Evolutionary conservation across 495 filamentous ascomycete species (phyloP).

Genomic region (Annulohypoxylon bovei): DNA sequence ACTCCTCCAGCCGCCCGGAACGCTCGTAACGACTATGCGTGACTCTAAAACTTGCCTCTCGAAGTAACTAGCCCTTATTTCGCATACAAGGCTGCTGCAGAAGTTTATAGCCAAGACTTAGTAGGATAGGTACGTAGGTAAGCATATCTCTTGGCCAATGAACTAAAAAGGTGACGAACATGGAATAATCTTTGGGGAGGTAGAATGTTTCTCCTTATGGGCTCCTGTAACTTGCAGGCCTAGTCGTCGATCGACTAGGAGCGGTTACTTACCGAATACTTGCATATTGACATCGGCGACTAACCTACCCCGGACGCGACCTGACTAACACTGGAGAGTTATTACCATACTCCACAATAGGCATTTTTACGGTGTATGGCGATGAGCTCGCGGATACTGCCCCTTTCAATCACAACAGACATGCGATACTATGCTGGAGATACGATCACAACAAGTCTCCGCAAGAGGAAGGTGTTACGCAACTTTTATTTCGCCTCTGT

Average conservation of each 20-base stretch:
- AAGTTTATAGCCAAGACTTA: not conserved
- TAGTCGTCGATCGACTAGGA: not conserved
- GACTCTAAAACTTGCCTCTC: not conserved
- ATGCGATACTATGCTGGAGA: not conserved
- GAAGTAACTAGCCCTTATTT: not conserved
- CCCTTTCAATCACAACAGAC: not conserved
- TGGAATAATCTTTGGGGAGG: not conserved
- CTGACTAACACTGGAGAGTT: not conserved
- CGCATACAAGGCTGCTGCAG: not conserved
- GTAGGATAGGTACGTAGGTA: not conserved
- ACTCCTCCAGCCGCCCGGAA: not conserved
- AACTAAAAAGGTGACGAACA: not conserved
- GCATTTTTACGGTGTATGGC: not conserved
- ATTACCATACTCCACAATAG: not conserved
- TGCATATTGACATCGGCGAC: not conserved
- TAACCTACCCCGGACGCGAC: not conserved
- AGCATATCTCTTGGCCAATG: not conserved
- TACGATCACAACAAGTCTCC: not conserved
- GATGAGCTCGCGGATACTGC: not conserved
- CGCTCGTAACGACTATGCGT: not conserved
- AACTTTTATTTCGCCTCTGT: not conserved
- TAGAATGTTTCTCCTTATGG: not conserved
- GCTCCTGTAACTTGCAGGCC: not conserved
- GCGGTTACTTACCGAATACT: not conserved
- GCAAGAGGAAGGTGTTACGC: constrained; percentile 1